These are phyloP conservation scores for Colletotrichum sp. DNA, from an alignment of 2,329 filamentous ascomycete species.

Conservation along the genomic window DNA sequence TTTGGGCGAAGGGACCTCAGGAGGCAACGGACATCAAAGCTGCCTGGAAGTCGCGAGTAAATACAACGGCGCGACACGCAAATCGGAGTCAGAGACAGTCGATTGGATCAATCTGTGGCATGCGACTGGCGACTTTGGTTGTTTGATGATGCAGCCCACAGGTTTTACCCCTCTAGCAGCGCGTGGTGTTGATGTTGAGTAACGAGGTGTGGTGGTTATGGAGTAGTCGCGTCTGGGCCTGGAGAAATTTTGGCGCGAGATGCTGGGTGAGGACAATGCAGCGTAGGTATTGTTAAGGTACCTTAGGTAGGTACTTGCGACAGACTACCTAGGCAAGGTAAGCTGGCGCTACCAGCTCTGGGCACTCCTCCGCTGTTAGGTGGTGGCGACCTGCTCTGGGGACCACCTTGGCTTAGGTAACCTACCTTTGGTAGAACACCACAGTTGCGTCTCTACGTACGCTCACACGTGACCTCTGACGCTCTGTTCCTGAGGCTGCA, in stretches of 20 bases:
- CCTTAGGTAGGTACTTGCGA: background rate
- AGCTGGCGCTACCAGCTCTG: background rate
- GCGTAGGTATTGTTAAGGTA: background rate
- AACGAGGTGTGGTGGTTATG: conserved; percentile 15
- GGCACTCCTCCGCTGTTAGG: background rate
- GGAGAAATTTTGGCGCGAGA: conserved; percentile 45
- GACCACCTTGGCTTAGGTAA: background rate
- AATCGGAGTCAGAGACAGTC: background rate
- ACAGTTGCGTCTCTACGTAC: background rate
- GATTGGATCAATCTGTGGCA: background rate
- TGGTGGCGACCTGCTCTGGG: background rate
- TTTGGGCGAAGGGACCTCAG: conserved; percentile 22
- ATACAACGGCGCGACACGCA: conserved; percentile 15
- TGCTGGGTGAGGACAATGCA: background rate
- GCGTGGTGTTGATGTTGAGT: conserved; percentile 12
- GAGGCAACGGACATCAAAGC: conserved; percentile 7
- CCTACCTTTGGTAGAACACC: background rate
- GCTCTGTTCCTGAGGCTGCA: background rate
- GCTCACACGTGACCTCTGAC: background rate
- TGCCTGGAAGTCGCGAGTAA: background rate
- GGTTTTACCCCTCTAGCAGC: conserved; percentile 7
- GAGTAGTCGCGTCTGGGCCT: conserved; percentile 31
- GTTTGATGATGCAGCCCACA: conserved; percentile 8
- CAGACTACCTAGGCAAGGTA: background rate
- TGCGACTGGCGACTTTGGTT: conserved; percentile 1